A percentile compares a stretch with the other conserved stretches of the same genome.
phyloP scores from a whole-genome alignment of 2,329 filamentous ascomycete species.

The Ilyonectria sp. region DNA sequence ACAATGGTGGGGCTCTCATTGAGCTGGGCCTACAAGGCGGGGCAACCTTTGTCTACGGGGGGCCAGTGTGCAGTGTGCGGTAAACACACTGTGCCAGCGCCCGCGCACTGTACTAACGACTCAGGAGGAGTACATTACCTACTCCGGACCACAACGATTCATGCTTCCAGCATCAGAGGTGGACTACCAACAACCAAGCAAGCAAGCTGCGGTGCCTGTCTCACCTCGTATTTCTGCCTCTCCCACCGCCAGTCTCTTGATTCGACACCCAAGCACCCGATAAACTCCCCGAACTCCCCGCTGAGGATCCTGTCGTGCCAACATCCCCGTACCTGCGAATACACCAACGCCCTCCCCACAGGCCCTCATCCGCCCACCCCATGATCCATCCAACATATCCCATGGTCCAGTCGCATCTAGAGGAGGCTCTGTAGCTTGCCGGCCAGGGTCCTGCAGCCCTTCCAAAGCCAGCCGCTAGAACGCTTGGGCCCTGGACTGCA shows the following conservation, averaged over 20 bases:
- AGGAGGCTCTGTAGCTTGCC: not conserved
- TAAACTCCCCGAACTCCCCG: constrained; percentile 32
- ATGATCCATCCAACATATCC: constrained; percentile 5
- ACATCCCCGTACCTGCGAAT: not conserved
- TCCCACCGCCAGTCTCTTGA: not conserved
- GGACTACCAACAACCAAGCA: not conserved
- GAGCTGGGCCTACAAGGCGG: not conserved
- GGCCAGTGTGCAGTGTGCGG: not conserved
- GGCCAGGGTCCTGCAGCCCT: not conserved
- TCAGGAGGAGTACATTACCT: too few species aligned
- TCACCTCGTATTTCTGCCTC: not conserved
- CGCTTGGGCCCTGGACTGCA: constrained; percentile 20
- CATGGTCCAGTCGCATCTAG: not conserved
- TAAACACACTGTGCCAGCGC: not conserved
- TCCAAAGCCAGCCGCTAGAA: constrained; percentile 29
- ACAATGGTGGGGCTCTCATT: not conserved
- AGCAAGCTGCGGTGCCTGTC: not conserved
- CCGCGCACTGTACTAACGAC: not conserved
- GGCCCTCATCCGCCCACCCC: constrained; percentile 10
- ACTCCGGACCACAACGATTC: not conserved
- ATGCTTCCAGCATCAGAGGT: not conserved
- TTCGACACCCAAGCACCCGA: not conserved
- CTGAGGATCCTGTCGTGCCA: constrained; percentile 2
- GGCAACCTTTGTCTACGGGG: not conserved
- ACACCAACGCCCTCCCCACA: constrained; percentile 7